Percentiles rank a stretch among this genome's conserved stretches.
These are phyloP conservation scores for Ajuga chamaepitys DNA, from an alignment of 257 asterid species.

Conservation along the genomic window DNA sequence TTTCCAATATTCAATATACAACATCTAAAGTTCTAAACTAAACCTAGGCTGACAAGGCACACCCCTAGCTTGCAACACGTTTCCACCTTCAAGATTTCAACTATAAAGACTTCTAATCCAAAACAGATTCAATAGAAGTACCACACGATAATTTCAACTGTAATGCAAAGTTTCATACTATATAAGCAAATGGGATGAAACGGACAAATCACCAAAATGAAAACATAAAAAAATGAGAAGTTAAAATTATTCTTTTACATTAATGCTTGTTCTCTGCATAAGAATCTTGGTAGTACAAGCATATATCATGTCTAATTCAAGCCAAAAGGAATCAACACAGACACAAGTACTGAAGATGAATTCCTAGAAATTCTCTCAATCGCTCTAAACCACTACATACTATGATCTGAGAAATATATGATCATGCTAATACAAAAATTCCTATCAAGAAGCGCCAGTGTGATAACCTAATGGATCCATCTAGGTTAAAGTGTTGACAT, in stretches of 20 bases:
- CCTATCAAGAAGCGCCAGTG: not conserved
- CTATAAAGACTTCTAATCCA: not conserved
- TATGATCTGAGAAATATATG: slow-evolving; percentile 6
- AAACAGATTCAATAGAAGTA: not conserved
- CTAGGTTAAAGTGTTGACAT: not conserved
- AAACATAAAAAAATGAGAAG: not conserved
- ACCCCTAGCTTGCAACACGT: not conserved
- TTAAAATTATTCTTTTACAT: not conserved
- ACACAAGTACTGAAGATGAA: not conserved
- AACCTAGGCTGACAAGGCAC: not conserved
- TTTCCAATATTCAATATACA: not conserved
- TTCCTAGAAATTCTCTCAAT: not conserved
- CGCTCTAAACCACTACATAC: not conserved
- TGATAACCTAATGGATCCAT: not conserved
- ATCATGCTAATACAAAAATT: not conserved
- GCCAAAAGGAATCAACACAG: not conserved
- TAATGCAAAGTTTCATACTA: not conserved
- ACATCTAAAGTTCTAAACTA: not conserved
- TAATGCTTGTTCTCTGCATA: not conserved
- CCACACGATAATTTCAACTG: not conserved
- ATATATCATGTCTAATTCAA: not conserved
- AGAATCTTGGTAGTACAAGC: not conserved
- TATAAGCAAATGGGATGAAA: not conserved
- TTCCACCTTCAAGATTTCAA: not conserved
- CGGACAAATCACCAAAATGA: not conserved